Evolutionary conservation across 345 rosid species (phyloP).

Genomic region (Excoecaria agallocha): DNA sequence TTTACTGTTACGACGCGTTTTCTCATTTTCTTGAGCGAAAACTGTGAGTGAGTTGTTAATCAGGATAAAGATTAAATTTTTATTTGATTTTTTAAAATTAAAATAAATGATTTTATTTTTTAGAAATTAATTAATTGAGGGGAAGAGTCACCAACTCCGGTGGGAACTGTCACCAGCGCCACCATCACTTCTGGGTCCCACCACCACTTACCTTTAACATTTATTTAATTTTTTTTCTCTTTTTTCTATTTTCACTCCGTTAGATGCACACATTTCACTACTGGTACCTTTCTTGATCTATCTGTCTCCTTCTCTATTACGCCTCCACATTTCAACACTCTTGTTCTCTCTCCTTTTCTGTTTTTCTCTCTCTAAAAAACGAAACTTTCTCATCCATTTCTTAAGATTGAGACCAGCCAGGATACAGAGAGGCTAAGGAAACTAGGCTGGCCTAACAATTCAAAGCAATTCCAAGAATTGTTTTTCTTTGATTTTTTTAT

Average conservation of each 20-base stretch:
- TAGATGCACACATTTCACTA: neutral
- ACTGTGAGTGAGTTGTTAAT: neutral
- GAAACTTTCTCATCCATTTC: neutral
- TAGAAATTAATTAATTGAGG: neutral
- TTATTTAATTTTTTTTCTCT: neutral
- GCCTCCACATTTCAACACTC: slow-evolving; percentile 14
- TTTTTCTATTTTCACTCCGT: neutral
- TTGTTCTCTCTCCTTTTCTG: neutral
- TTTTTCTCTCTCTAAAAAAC: slow-evolving; percentile 8
- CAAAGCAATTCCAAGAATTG: no score
- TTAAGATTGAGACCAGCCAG: slow-evolving; percentile 21
- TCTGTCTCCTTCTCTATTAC: slow-evolving; percentile 20
- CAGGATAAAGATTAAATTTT: neutral
- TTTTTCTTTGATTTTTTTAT: no score
- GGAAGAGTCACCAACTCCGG: slow-evolving; percentile 5
- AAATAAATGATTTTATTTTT: neutral
- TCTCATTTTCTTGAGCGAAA: neutral
- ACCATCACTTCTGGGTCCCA: slow-evolving; percentile 27
- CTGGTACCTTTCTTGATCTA: neutral
- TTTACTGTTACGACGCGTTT: slow-evolving; percentile 8
- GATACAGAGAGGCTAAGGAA: slow-evolving; percentile 11
- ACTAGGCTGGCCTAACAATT: slow-evolving; percentile 3
- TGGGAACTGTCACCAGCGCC: slow-evolving; percentile 14
- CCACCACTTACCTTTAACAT: neutral
- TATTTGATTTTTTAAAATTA: neutral